Base-by-base conservation (phyloP, 2,329 filamentous ascomycete genomes). In the Alternaria metachromatica region DNA sequence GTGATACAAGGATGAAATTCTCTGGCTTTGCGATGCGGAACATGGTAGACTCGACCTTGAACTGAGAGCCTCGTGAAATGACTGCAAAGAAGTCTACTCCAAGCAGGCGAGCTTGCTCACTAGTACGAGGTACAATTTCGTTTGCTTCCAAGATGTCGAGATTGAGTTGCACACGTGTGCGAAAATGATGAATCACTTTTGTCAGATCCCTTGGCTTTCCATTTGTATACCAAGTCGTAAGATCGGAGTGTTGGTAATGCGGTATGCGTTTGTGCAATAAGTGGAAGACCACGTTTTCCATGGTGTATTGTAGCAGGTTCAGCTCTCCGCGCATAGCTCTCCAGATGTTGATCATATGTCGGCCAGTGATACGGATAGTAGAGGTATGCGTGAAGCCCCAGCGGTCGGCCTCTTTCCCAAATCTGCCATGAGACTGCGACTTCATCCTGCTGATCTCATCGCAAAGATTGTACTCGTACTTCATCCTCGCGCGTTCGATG, bases 11-110 rank as follows among this genome's bases (percentile, higher is more conserved):
- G 8, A 98, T 84, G 72, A 96, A 96, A 72, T 96, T 97, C 78
- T 99, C 96, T 0, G 96, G 94, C 78, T 99, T 99, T 46, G 96
- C 95, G 71, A 99, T 97, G 46, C 96, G 89, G 75, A 98, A 97
- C 96, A 99, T 98, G 72, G 97, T 90, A 1, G 95, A 97, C 81
- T 99, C 96, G 44, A 99, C 96, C 79, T 99, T 99, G 86, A 96
- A 98, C 76, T 99, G 96, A 0, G 94, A 98, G 15, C 96, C 96
- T 58, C 96, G 88, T 6, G 92, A 95, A 75, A 97, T 96, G 58
- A 99, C 96, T 0, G 94, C 97, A 78, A 95, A 97, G 82, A 99
- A 99, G 80, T 99, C 96, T 1, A 98, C 92, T 0, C 96, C 96
- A 4, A 99, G 86, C 11, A 99, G 84, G 11, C 96, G 90, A 9